These are phyloP conservation scores for Gossypium stocksii DNA, from an alignment of 345 rosid genomes.

Conservation along the genomic window DNA sequence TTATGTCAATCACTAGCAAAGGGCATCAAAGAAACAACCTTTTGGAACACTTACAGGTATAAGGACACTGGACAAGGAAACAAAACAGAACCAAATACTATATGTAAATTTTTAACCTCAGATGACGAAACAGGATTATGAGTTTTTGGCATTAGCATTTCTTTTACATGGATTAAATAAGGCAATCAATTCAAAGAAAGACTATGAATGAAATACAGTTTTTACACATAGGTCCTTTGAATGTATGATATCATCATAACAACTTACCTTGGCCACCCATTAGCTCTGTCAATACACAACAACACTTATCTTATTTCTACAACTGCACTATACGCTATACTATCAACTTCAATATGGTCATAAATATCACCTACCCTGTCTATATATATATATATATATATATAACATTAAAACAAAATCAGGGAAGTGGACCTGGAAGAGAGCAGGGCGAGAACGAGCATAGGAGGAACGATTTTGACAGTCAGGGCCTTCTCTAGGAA, in stretches of 20 bases:
- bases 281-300: neutral
- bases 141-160: neutral
- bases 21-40: neutral
- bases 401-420: neutral
- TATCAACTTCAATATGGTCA: neutral
- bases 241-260: neutral
- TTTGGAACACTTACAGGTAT: neutral
- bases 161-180: neutral
- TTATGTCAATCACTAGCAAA: neutral
- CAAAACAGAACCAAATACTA: neutral
- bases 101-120: neutral
- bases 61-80: neutral
- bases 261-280: neutral
- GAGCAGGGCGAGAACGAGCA: conserved; percentile 81
- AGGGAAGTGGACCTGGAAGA: conserved; percentile 45
- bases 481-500: conserved; percentile 79
- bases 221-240: neutral
- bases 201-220: neutral
- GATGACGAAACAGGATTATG: neutral
- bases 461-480: conserved; percentile 57
- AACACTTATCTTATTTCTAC: neutral
- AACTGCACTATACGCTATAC: neutral
- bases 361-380: neutral
- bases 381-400: neutral
- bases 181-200: neutral